A percentile compares a stretch with the other conserved stretches of the same genome.
Conservation (phyloP, 31 red algal species). For the Asparagopsis taxiformis region DNA sequence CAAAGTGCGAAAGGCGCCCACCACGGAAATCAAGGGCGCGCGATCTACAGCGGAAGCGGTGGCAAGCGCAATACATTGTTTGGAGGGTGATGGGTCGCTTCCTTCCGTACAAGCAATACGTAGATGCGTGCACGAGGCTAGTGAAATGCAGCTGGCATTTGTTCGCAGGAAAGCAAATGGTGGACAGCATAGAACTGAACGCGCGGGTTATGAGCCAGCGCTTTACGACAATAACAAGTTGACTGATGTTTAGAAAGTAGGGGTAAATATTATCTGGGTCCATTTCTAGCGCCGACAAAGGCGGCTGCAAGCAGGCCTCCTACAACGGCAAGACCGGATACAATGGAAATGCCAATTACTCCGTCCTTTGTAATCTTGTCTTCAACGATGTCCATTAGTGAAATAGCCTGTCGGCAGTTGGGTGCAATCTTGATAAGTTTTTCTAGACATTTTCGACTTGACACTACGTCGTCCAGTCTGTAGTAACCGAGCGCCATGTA, state of each 20-base stretch:
- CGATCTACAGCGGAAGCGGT: conserved; percentile 14
- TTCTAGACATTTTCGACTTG: conserved; percentile 56
- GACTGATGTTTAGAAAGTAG: background rate
- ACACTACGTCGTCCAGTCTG: conserved; percentile 66
- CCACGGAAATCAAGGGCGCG: background rate
- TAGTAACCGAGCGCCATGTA: conserved; percentile 79
- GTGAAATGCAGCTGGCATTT: conserved; percentile 20
- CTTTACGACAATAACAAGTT: conserved; percentile 1
- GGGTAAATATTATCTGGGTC: conserved; percentile 13
- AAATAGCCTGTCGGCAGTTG: conserved; percentile 75
- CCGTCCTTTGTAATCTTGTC: conserved; percentile 76
- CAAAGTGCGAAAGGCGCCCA: background rate
- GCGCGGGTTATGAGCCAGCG: conserved; percentile 2
- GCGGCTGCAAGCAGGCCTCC: conserved; percentile 53
- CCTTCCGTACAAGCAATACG: background rate
- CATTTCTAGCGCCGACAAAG: conserved; percentile 16
- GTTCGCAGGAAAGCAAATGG: conserved; percentile 10
- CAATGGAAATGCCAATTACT: conserved; percentile 60
- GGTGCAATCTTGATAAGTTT: conserved; percentile 63
- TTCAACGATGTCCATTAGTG: conserved; percentile 70
- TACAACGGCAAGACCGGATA: conserved; percentile 59
- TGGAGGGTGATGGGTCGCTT: background rate
- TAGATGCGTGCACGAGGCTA: conserved; percentile 17
- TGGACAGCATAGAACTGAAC: background rate
- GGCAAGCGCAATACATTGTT: conserved; percentile 4